Evolutionary conservation across 23 red algal genomes (phyloP), one percentile per base, ranked within the genome.

Genomic region (Gracilaria caudata): DNA sequence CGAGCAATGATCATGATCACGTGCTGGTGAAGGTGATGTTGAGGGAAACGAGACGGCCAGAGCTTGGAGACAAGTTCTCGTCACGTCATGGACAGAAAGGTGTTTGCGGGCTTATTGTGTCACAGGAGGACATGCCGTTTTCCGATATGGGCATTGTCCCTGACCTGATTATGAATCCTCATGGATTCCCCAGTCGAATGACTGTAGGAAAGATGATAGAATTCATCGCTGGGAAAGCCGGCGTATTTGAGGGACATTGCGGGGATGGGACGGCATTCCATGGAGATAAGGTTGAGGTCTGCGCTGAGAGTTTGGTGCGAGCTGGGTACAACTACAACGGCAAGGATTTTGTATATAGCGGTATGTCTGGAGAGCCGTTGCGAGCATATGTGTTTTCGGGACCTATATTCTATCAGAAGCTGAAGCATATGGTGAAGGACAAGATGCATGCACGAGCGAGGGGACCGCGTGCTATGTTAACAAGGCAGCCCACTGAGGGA

Each of bases 191-290:
- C 13, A 90, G 82, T 68, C 93, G 97, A 45, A 98, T 98, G 97
- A 98, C 97, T 0, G 94, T 98, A 32, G 97, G 97, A 36, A 98
- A 95, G 88, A 88, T 98, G 89, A 95, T 98, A 56, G 97, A 98
- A 65, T 94, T 95, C 71, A 81, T 98, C 20, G 92, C 93, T 33
- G 97, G 97, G 65, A 98, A 98, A 75, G 97, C 97, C n/a, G 97
- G 81, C 26, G 97, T 91, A 29, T 95, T 41, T 40, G 93, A 98
- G 44, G 97, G 97, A 36, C 55, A 78, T 3, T 93, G 92, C 29
- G 56, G 90, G 44, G 65, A 94, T 37, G 97, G 87, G 11, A 98
- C 97, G 3, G 97, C 97, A 39, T 98, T 98, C 77, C 92, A 85
- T 38, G 92, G 89, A 26, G 92, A 95, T 53, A 61, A 63, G 39